These are phyloP conservation scores for Dictyostelium capitatum DNA, from an alignment of 78 protist species.

Conservation along the genomic window DNA sequence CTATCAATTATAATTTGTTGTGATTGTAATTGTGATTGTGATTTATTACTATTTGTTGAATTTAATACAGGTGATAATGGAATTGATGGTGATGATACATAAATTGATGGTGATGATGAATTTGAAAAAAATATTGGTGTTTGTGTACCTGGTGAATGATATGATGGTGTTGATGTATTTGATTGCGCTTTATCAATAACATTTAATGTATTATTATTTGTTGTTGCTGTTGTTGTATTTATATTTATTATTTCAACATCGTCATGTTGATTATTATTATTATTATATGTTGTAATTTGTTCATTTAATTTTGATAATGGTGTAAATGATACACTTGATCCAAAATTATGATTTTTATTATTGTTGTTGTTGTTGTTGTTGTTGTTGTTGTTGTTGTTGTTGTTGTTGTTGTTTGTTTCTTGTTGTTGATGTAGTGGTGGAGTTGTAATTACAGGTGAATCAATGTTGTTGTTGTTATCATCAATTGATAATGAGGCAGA, in stretches of 20 bases:
- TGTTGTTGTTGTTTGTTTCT: no score
- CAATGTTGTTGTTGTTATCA: background rate
- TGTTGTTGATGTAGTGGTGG: no score
- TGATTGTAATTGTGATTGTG: background rate
- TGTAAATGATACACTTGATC: background rate
- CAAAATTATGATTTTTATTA: background rate
- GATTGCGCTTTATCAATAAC: background rate
- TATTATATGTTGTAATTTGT: background rate
- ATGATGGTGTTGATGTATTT: background rate
- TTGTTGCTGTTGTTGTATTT: background rate
- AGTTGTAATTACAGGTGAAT: no score
- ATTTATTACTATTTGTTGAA: background rate
- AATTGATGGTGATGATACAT: conserved; percentile 8
- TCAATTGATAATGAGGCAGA: background rate
- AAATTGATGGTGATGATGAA: conserved; percentile 19
- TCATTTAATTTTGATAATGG: conserved; percentile 1
- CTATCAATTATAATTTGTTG: background rate
- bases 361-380: background rate
- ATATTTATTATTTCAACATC: background rate
- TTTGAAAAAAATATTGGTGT: background rate
- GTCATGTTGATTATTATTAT: background rate
- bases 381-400: background rate
- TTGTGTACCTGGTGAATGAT: background rate
- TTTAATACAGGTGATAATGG: background rate
- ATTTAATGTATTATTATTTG: background rate